phyloP scores from a whole-genome alignment of 2,329 filamentous ascomycete genomes.

The Fusarium ramigenum region DNA sequence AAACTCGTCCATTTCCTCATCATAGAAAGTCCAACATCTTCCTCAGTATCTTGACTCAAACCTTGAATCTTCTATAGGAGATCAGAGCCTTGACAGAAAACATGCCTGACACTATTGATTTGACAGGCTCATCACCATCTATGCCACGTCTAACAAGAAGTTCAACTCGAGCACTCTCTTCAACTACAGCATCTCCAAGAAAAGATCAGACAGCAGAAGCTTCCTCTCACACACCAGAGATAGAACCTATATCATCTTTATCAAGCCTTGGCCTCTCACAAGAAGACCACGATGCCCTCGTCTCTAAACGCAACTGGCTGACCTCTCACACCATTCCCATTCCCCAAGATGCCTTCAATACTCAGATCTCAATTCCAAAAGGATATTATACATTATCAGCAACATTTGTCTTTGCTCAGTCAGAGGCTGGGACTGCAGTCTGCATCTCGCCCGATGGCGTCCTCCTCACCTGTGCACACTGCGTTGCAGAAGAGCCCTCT shows the following conservation, averaged over 20 bases:
- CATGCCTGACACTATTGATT: constrained; percentile 10
- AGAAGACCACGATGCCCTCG: constrained; percentile 3
- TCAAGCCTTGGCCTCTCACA: neutral
- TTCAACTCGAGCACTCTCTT: constrained; percentile 1
- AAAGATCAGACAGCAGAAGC: neutral
- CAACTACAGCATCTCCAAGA: neutral
- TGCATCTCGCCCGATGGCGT: constrained; percentile 57
- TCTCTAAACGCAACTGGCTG: constrained; percentile 31
- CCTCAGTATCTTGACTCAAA: neutral
- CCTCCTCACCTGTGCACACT: constrained; percentile 61
- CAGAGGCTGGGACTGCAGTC: constrained; percentile 61
- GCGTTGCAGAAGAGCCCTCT: constrained; percentile 54
- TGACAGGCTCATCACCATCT: neutral
- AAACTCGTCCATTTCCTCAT: neutral
- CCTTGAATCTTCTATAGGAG: neutral
- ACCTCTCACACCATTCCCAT: constrained; percentile 29
- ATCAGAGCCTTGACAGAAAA: neutral
- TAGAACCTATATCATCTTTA: neutral
- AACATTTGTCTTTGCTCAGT: constrained; percentile 58
- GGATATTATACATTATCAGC: constrained; percentile 23
- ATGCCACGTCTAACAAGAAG: constrained; percentile 24
- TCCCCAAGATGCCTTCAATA: constrained; percentile 5
- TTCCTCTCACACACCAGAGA: neutral
- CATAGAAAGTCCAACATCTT: neutral
- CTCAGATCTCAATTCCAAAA: neutral